Evolutionary conservation across 192 early-diverging fungal species (phyloP).

Genomic region (Entomortierella chlamydospora): DNA sequence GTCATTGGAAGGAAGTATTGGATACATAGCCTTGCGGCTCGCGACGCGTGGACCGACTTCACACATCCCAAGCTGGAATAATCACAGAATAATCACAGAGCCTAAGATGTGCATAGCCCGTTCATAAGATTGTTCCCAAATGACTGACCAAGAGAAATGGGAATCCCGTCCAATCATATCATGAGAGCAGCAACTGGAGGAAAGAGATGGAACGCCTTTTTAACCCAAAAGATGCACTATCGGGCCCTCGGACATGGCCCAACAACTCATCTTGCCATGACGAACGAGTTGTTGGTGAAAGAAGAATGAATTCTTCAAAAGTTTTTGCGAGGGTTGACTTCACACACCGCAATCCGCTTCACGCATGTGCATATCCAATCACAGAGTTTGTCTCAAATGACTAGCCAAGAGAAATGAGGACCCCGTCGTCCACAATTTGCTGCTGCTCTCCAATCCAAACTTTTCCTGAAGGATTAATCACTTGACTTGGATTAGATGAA

Average conservation of each 20-base stretch:
- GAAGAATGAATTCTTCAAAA: conserved; percentile 15
- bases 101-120: conserved; percentile 15
- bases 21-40: neutral
- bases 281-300: conserved; percentile 9
- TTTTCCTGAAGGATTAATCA: conserved; percentile 4
- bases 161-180: conserved; percentile 15
- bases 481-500: conserved; percentile 7
- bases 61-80: conserved; percentile 10
- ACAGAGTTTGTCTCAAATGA: conserved; percentile 10
- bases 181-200: conserved; percentile 11
- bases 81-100: conserved; percentile 2
- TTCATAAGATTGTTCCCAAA: conserved; percentile 31
- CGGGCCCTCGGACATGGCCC: conserved; percentile 12
- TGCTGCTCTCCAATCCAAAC: conserved; percentile 18
- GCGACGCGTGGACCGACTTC: conserved; percentile 14
- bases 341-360: conserved; percentile 19
- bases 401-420: conserved; percentile 9
- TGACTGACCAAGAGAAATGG: conserved; percentile 24
- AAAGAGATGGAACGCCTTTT: conserved; percentile 18
- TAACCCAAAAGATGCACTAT: conserved; percentile 20
- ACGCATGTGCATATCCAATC: conserved; percentile 19
- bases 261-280: conserved; percentile 26
- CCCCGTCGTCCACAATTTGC: conserved; percentile 16
- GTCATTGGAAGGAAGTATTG: conserved; percentile 13
- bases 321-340: conserved; percentile 19